These are phyloP conservation scores for Tricholoma terreum DNA, from an alignment of 768 basidiomycete species.

Conservation along the genomic window DNA sequence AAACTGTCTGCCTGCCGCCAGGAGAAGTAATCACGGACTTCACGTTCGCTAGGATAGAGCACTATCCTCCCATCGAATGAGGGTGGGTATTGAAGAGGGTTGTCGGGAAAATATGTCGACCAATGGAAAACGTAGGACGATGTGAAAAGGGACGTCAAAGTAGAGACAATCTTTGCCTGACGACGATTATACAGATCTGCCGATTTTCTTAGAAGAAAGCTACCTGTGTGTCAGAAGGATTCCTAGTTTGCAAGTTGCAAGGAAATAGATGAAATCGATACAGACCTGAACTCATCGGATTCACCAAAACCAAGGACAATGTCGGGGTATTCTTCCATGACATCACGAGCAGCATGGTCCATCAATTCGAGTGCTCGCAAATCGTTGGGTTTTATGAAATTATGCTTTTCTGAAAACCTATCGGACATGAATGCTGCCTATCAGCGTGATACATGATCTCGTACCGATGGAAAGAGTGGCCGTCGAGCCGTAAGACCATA, in stretches of 20 bases:
- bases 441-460: neutral
- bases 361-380: constrained; percentile 80
- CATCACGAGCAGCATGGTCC: constrained; percentile 81
- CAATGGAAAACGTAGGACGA: constrained; percentile 88
- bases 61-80: constrained; percentile 91
- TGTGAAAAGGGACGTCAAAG: constrained; percentile 84
- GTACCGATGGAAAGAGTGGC: constrained; percentile 91
- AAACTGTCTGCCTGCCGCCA: constrained; percentile 97
- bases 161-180: constrained; percentile 80
- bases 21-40: constrained; percentile 87
- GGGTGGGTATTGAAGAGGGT: constrained; percentile 75
- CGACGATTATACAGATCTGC: constrained; percentile 84
- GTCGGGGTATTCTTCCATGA: constrained; percentile 84
- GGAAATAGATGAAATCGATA: neutral
- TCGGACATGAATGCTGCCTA: neutral
- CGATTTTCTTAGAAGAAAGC: constrained; percentile 80
- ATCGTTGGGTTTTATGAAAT: constrained; percentile 91
- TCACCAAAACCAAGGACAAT: constrained; percentile 90
- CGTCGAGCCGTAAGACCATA: constrained; percentile 85
- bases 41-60: constrained; percentile 68
- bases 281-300: constrained; percentile 94
- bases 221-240: constrained; percentile 28
- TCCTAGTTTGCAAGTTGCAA: neutral
- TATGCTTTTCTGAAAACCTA: constrained; percentile 84
- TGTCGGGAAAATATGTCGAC: constrained; percentile 73